Evolutionary conservation across 768 basidiomycete genomes (phyloP).

Genomic region (Strobilomyces confusus): DNA sequence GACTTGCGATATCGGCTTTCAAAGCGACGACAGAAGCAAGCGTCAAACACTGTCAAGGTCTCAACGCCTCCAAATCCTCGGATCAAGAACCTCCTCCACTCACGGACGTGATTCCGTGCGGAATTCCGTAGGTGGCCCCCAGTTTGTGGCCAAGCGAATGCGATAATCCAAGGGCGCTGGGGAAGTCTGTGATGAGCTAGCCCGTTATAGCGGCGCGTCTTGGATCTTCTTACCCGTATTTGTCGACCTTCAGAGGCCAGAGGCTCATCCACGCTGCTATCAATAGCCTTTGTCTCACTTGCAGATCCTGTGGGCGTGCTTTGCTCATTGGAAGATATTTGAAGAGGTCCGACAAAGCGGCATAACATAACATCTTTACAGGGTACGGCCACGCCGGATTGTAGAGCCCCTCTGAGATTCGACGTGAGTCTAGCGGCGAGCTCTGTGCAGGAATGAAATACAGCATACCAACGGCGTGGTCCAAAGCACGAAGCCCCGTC

Average conservation of each 20-base stretch:
- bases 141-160: constrained; percentile 73
- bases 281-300: constrained; percentile 64
- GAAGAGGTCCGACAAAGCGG: constrained; percentile 69
- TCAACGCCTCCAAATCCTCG: constrained; percentile 1
- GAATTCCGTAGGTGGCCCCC: constrained; percentile 69
- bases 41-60: constrained; percentile 56
- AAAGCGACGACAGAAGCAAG: constrained; percentile 60
- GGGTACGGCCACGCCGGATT: constrained; percentile 52
- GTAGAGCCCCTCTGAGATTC: constrained; percentile 51
- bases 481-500: constrained; percentile 73
- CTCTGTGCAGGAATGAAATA: not conserved
- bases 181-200: not conserved
- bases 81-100: constrained; percentile 19
- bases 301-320: constrained; percentile 51
- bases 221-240: constrained; percentile 42
- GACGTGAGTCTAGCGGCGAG: not conserved
- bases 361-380: constrained; percentile 59
- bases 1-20: constrained; percentile 52
- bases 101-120: constrained; percentile 83
- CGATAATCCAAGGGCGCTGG: constrained; percentile 66
- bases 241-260: constrained; percentile 60
- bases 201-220: not conserved
- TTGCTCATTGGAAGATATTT: constrained; percentile 66
- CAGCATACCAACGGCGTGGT: constrained; percentile 68
- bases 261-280: constrained; percentile 79